These are phyloP conservation scores for Salicornia ramosissima DNA, from an alignment of 148 eudicot species.

Conservation along the genomic window DNA sequence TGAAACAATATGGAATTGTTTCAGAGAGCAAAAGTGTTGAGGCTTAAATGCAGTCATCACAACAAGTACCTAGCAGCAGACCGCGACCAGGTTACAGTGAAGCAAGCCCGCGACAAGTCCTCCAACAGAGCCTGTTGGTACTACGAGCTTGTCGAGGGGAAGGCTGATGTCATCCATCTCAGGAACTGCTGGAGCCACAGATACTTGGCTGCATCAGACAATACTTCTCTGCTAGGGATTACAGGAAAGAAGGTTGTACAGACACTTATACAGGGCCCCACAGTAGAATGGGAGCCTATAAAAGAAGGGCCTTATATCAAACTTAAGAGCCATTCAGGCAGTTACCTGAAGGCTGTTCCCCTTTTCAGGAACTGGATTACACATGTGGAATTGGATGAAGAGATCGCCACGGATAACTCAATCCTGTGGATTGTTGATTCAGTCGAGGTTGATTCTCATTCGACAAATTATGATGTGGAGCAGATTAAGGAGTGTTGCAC, in stretches of 20 bases:
- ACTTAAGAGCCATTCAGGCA: slow-evolving; percentile 15
- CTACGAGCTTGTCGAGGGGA: slow-evolving; percentile 24
- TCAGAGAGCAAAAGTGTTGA: slow-evolving; percentile 28
- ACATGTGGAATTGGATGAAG: slow-evolving; percentile 24
- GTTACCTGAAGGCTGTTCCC: slow-evolving; percentile 26
- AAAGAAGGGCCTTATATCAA: slow-evolving; percentile 20
- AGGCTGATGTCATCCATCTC: slow-evolving; percentile 19
- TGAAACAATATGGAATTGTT: slow-evolving; percentile 49
- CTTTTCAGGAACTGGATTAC: slow-evolving; percentile 41
- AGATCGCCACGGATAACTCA: slow-evolving; percentile 14
- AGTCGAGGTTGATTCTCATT: slow-evolving; percentile 9
- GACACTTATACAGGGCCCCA: slow-evolving; percentile 16
- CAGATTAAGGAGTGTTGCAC: not conserved
- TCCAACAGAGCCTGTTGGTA: slow-evolving; percentile 21
- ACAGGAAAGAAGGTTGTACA: slow-evolving; percentile 28
- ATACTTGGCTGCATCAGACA: slow-evolving; percentile 30
- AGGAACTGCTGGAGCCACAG: slow-evolving; percentile 23
- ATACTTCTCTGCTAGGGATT: slow-evolving; percentile 24
- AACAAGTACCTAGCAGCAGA: slow-evolving; percentile 32
- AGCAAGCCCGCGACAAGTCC: slow-evolving; percentile 20
- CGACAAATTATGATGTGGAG: not conserved
- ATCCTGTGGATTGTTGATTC: slow-evolving; percentile 21
- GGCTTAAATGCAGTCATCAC: slow-evolving; percentile 33
- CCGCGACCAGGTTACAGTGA: slow-evolving; percentile 25
- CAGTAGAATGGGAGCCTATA: slow-evolving; percentile 31